Conservation (phyloP, 2,329 filamentous ascomycete genomes). For the Cyanodermella asteris region DNA sequence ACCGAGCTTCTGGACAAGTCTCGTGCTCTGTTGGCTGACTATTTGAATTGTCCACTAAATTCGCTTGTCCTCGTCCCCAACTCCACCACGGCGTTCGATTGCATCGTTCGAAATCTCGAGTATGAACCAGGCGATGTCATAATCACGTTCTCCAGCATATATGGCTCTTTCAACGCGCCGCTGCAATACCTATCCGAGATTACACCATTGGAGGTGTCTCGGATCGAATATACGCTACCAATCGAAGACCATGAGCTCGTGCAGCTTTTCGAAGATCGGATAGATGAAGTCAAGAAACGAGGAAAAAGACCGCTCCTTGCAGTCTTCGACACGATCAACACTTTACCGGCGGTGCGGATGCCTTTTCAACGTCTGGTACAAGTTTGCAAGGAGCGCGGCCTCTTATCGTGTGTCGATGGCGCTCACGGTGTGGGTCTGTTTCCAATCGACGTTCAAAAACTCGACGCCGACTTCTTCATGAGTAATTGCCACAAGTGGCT, state of each 20-base stretch:
- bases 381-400: conserved; percentile 41
- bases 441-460: conserved; percentile 38
- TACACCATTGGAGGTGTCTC: conserved; percentile 24
- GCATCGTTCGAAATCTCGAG: conserved; percentile 48
- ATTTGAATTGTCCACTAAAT: conserved; percentile 43
- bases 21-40: conserved; percentile 38
- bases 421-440: conserved; percentile 74
- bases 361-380: conserved; percentile 49
- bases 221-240: conserved; percentile 46
- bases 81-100: conserved; percentile 58
- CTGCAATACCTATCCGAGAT: conserved; percentile 53
- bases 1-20: conserved; percentile 40
- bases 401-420: conserved; percentile 60
- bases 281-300: conserved; percentile 27
- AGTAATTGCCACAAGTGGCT: conserved; percentile 92
- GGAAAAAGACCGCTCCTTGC: conserved; percentile 46
- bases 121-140: conserved; percentile 55
- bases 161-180: conserved; percentile 54
- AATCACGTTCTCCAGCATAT: conserved; percentile 57
- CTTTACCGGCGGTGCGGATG: conserved; percentile 54
- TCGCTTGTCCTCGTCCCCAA: conserved; percentile 62
- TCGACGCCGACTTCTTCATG: conserved; percentile 70
- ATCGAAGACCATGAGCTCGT: conserved; percentile 47
- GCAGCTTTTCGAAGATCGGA: conserved; percentile 33
- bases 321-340: conserved; percentile 66